These are phyloP conservation scores for Citrus glauca DNA, from an alignment of 345 rosid species.

Conservation along the genomic window DNA sequence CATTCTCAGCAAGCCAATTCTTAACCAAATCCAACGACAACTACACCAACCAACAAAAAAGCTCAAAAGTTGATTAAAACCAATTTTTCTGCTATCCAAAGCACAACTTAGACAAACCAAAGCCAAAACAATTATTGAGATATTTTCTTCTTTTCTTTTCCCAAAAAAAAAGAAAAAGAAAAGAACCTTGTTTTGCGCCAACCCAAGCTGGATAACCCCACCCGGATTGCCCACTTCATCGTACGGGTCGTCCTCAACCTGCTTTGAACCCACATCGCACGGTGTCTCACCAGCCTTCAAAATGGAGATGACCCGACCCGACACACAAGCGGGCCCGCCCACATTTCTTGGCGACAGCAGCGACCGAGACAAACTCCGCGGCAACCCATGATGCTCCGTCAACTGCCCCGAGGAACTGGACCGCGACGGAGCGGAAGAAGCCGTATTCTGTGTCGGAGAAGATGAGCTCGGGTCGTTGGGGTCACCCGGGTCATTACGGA, in stretches of 20 bases:
- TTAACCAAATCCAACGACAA: slow-evolving; percentile 52
- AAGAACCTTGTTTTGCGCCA: slow-evolving; percentile 58
- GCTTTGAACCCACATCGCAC: slow-evolving; percentile 45
- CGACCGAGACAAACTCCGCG: slow-evolving; percentile 58
- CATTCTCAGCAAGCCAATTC: slow-evolving; percentile 62
- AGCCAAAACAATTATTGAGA: neutral
- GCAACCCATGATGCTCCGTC: slow-evolving; percentile 50
- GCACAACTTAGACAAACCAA: neutral
- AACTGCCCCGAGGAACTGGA: slow-evolving; percentile 50
- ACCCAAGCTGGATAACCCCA: slow-evolving; percentile 78
- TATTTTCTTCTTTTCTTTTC: too few species aligned
- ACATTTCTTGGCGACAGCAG: slow-evolving; percentile 65
- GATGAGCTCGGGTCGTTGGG: slow-evolving; percentile 25
- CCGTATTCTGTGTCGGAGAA: slow-evolving; percentile 8
- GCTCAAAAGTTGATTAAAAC: neutral
- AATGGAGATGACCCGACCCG: slow-evolving; percentile 50
- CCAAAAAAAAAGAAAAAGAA: neutral
- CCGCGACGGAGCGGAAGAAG: slow-evolving; percentile 32
- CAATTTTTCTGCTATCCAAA: neutral
- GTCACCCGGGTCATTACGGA: slow-evolving; percentile 44
- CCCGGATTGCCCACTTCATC: slow-evolving; percentile 58
- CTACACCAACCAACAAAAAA: slow-evolving; percentile 21
- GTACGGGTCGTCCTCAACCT: slow-evolving; percentile 65
- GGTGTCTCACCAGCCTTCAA: slow-evolving; percentile 53
- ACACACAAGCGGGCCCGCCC: slow-evolving; percentile 52